Percentiles rank a stretch among this genome's conserved stretches.
phyloP scores from a whole-genome alignment of 2,329 filamentous ascomycete species.

The Cladosporium sp. region DNA sequence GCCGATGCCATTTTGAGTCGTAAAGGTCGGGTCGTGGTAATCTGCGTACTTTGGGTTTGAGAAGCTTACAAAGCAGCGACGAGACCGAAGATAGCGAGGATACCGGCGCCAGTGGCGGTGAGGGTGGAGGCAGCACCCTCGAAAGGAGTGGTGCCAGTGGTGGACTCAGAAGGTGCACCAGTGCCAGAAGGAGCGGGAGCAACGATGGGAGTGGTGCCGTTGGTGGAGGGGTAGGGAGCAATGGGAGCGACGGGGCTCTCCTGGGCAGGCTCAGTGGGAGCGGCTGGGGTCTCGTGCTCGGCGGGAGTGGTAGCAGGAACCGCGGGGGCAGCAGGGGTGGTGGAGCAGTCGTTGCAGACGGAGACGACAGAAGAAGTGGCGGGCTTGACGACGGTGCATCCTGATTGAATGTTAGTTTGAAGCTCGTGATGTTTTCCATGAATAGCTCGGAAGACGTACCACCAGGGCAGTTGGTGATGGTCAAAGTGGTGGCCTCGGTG shows the following conservation, averaged over 20 bases:
- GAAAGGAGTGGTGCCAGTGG: constrained; percentile 40
- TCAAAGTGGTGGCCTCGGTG: constrained; percentile 27
- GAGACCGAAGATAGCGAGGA: constrained; percentile 55
- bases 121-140: constrained; percentile 55
- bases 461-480: constrained; percentile 33
- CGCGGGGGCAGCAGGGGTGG: constrained; percentile 18
- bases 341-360: constrained; percentile 19
- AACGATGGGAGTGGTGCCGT: constrained; percentile 20
- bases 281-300: constrained; percentile 1
- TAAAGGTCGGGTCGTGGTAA: neutral
- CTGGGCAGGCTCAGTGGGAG: constrained; percentile 1
- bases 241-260: constrained; percentile 11
- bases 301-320: constrained; percentile 12
- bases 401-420: constrained; percentile 5
- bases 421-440: neutral
- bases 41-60: neutral
- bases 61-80: constrained; percentile 37
- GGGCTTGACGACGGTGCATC: constrained; percentile 52
- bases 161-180: constrained; percentile 22
- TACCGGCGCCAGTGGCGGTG: constrained; percentile 50
- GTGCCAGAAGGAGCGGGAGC: constrained; percentile 20
- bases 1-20: neutral
- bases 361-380: constrained; percentile 51
- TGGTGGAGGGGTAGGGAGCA: constrained; percentile 30
- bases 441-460: neutral